A percentile compares a stretch with the other conserved stretches of the same genome.
phyloP scores from a whole-genome alignment of 371 early-diverging fungal genomes.

The Zancudomyces culisetae region DNA sequence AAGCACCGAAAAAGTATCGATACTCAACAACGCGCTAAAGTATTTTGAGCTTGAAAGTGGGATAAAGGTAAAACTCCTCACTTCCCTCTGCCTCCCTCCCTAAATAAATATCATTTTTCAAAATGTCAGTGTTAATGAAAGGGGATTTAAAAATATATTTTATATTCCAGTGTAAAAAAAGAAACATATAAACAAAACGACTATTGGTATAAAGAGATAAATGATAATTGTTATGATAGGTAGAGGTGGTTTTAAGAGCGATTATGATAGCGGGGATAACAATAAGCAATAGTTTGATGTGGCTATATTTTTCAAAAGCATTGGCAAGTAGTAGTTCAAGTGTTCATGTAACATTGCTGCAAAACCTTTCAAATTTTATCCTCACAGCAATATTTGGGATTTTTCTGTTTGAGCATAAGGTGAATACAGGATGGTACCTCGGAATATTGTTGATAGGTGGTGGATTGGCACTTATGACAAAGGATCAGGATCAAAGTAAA shows the following conservation, averaged over 20 bases:
- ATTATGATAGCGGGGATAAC: background rate
- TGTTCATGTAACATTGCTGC: background rate
- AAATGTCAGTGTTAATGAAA: too few species aligned
- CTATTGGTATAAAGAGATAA: too few species aligned
- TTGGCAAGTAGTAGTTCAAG: background rate
- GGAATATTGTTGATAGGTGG: background rate
- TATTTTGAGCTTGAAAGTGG: too few species aligned
- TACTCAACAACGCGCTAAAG: too few species aligned
- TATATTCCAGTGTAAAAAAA: too few species aligned
- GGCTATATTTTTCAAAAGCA: background rate
- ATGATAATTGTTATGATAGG: too few species aligned
- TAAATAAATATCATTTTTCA: too few species aligned
- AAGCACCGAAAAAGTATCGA: too few species aligned
- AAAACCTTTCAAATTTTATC: background rate
- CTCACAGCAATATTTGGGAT: background rate
- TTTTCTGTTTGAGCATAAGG: background rate
- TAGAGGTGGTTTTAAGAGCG: background rate
- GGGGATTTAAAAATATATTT: too few species aligned
- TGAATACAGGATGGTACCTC: background rate
- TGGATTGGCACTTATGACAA: background rate
- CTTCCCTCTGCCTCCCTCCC: too few species aligned
- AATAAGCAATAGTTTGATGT: background rate
- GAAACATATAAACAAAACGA: too few species aligned
- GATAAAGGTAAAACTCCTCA: too few species aligned
- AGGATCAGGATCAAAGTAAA: background rate